These are phyloP conservation scores for Dactylorhiza incarnata DNA, from an alignment of 106 monocot species.

Conservation along the genomic window DNA sequence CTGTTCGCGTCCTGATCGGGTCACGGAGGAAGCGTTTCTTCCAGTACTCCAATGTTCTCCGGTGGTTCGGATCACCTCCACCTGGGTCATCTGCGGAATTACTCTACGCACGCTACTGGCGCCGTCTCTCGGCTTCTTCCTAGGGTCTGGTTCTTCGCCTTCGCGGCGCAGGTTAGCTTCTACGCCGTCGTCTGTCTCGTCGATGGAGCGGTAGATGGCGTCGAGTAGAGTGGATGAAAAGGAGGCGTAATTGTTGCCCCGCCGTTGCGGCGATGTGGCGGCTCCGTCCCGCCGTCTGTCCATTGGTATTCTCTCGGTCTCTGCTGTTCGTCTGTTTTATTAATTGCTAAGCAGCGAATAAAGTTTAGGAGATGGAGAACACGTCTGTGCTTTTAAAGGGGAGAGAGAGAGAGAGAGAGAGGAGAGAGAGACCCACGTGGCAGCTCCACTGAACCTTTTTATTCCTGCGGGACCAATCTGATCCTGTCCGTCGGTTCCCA, in stretches of 20 bases:
- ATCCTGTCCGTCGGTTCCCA: neutral
- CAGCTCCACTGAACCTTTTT: neutral
- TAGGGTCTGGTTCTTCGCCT: neutral
- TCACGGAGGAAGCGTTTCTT: neutral
- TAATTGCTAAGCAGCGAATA: neutral
- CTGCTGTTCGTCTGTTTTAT: neutral
- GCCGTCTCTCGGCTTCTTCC: neutral
- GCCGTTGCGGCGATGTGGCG: slow-evolving; percentile 4
- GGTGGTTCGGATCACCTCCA: neutral
- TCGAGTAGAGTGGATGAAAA: slow-evolving; percentile 38
- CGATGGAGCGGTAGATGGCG: slow-evolving; percentile 36
- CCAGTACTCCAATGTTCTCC: neutral
- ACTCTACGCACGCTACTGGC: neutral
- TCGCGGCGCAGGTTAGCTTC: neutral
- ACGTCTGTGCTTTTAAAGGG: no score
- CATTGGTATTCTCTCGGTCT: neutral
- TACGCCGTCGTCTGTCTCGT: slow-evolving; percentile 6
- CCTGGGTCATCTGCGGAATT: neutral
- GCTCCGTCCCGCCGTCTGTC: slow-evolving; percentile 3
- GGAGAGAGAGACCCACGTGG: neutral
- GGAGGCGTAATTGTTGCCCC: slow-evolving; percentile 10
- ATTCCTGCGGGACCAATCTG: neutral
- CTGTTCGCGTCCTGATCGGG: neutral
- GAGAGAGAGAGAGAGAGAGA: neutral
- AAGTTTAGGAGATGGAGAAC: no score